Evolutionary conservation across 345 rosid genomes (phyloP).

Genomic region (Rhizophora apiculata): DNA sequence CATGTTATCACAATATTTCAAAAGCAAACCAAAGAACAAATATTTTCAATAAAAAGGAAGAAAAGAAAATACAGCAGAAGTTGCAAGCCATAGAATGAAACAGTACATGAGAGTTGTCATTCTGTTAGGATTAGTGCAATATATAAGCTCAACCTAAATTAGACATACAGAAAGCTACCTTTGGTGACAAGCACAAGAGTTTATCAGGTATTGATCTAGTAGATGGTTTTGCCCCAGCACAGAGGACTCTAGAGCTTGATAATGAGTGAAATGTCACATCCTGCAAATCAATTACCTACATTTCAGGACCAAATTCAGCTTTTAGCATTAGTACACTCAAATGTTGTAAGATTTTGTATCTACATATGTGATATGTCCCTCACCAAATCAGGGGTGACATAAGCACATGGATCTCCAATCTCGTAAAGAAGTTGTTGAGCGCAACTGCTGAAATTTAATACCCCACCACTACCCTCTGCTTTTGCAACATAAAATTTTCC

Average conservation of each 20-base stretch:
- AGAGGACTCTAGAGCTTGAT: constrained; percentile 57
- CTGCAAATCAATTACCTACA: constrained; percentile 66
- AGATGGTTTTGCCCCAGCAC: constrained; percentile 74
- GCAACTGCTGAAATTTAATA: constrained; percentile 66
- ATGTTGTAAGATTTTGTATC: constrained; percentile 10
- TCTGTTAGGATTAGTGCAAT: not conserved
- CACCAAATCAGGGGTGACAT: constrained; percentile 93
- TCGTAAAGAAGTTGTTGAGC: constrained; percentile 91
- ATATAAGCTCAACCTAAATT: not conserved
- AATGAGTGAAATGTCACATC: constrained; percentile 67
- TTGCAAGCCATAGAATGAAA: no score
- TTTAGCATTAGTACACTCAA: not conserved
- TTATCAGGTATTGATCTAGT: constrained; percentile 49
- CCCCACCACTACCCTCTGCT: constrained; percentile 75
- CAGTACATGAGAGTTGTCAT: no score
- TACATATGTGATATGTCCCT: constrained; percentile 17
- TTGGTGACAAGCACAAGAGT: constrained; percentile 70
- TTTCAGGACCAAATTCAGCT: constrained; percentile 18
- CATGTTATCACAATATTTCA: not conserved
- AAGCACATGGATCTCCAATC: constrained; percentile 80
- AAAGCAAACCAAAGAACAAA: not conserved
- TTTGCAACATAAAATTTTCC: constrained; percentile 62
- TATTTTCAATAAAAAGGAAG: no score
- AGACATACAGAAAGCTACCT: constrained; percentile 39
- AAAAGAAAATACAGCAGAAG: no score